phyloP scores from a whole-genome alignment of 352 stramenopile species.

The Aphanomyces invadans region DNA sequence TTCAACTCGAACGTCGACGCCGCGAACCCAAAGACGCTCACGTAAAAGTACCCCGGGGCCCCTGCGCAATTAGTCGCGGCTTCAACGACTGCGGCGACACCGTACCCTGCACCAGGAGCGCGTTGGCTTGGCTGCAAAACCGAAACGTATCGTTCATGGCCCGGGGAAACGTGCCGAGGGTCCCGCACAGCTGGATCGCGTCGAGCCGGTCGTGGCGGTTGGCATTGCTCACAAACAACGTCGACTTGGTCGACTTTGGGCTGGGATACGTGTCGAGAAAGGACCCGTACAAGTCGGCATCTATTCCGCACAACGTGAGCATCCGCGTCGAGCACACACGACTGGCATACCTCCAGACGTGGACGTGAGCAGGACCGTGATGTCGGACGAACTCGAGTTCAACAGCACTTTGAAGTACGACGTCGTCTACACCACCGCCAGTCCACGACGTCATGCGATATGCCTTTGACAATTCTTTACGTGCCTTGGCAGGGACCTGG shows the following conservation, averaged over 20 bases:
- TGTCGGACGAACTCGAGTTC: constrained; percentile 52
- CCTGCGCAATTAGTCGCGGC: constrained; percentile 1
- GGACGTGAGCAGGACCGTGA: constrained; percentile 48
- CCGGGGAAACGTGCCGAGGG: constrained; percentile 51
- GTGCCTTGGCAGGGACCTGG: constrained; percentile 33
- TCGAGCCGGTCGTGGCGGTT: constrained; percentile 38
- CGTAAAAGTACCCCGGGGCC: constrained; percentile 52
- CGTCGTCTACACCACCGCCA: constrained; percentile 36
- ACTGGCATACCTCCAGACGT: constrained; percentile 16
- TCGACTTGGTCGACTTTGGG: constrained; percentile 36
- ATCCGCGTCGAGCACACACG: too few relatives aligned
- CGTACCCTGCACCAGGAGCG: constrained; percentile 43
- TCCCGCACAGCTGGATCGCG: constrained; percentile 62
- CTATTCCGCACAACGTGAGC: constrained; percentile 20
- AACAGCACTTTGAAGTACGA: constrained; percentile 63
- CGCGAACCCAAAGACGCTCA: constrained; percentile 56
- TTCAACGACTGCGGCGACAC: not conserved
- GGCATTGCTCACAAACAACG: constrained; percentile 42
- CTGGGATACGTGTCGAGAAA: constrained; percentile 57
- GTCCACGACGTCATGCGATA: too few relatives aligned
- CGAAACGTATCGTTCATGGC: constrained; percentile 49
- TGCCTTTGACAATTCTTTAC: not conserved
- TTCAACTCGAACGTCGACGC: constrained; percentile 33
- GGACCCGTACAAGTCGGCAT: constrained; percentile 66
- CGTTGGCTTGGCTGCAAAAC: constrained; percentile 43